Evolutionary conservation across 345 rosid species (phyloP).

Genomic region (Gossypium rotundifolium): DNA sequence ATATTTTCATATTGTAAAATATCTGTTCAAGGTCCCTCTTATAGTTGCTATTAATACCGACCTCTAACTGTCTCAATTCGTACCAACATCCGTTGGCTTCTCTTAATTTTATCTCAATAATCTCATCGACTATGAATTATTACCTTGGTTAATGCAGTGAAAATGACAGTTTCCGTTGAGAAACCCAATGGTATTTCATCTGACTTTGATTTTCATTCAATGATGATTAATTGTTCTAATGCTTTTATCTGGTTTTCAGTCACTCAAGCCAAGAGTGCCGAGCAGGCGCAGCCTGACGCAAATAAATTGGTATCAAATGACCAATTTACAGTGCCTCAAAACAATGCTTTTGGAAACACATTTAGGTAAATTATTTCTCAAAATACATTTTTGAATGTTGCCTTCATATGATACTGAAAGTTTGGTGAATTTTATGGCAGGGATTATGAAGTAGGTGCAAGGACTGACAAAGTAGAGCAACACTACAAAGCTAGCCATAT

Average conservation of each 20-base stretch:
- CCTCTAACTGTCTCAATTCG: no score
- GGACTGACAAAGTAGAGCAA: slow-evolving; percentile 48
- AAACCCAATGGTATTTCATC: neutral
- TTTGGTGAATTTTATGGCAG: slow-evolving; percentile 4
- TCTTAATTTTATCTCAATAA: neutral
- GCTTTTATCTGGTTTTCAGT: neutral
- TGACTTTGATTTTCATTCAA: neutral
- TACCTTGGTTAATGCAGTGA: neutral
- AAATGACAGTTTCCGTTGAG: neutral
- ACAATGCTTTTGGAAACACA: slow-evolving; percentile 32
- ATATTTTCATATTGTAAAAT: neutral
- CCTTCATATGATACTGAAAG: neutral
- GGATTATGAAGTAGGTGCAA: slow-evolving; percentile 36
- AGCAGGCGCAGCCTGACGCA: neutral
- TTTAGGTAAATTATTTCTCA: slow-evolving; percentile 23
- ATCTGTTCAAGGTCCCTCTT: neutral
- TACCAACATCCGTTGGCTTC: neutral
- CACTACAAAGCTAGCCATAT: slow-evolving; percentile 55
- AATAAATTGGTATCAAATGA: slow-evolving; percentile 12
- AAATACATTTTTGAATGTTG: neutral
- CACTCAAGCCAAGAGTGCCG: neutral
- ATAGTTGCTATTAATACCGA: neutral
- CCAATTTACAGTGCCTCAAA: slow-evolving; percentile 31
- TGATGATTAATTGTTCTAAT: neutral
- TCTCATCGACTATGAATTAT: neutral